Conservation (phyloP, 352 stramenopile species). For the Proteromonas lacertae region DNA sequence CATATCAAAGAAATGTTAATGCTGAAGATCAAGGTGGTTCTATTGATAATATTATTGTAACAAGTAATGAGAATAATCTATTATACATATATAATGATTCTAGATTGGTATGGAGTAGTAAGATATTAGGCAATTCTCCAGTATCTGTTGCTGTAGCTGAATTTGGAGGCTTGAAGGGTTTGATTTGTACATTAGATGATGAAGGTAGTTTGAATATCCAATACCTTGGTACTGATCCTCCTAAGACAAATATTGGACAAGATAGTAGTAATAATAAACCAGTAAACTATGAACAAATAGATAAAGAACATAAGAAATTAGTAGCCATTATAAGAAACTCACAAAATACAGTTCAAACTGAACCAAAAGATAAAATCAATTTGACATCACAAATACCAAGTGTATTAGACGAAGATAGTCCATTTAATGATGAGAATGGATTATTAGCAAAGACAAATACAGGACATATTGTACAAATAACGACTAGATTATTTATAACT, state of each 20-base stretch:
- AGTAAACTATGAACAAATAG: conserved; percentile 51
- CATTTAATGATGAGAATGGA: neutral
- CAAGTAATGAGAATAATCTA: conserved; percentile 24
- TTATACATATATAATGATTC: conserved; percentile 34
- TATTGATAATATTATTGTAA: no score
- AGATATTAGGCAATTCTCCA: conserved; percentile 11
- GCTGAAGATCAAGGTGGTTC: no score
- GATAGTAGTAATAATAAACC: conserved; percentile 18
- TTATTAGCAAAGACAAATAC: neutral
- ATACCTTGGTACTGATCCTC: conserved; percentile 48
- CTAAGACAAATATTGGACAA: conserved; percentile 23
- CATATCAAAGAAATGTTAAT: no score
- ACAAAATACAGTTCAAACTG: conserved; percentile 14
- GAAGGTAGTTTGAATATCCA: conserved; percentile 18
- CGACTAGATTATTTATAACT: conserved; percentile 33
- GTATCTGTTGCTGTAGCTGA: conserved; percentile 23
- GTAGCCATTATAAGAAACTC: conserved; percentile 35
- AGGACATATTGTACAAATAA: conserved; percentile 15
- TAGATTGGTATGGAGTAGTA: conserved; percentile 29
- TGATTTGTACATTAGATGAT: conserved; percentile 31
- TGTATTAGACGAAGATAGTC: conserved; percentile 18
- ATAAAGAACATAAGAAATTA: conserved; percentile 39
- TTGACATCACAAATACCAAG: conserved; percentile 25
- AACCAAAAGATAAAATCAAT: conserved; percentile 29
- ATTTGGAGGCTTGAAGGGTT: conserved; percentile 20